phyloP scores from a whole-genome alignment of 2,329 filamentous ascomycete genomes.

The Pyrenochaeta sp. region DNA sequence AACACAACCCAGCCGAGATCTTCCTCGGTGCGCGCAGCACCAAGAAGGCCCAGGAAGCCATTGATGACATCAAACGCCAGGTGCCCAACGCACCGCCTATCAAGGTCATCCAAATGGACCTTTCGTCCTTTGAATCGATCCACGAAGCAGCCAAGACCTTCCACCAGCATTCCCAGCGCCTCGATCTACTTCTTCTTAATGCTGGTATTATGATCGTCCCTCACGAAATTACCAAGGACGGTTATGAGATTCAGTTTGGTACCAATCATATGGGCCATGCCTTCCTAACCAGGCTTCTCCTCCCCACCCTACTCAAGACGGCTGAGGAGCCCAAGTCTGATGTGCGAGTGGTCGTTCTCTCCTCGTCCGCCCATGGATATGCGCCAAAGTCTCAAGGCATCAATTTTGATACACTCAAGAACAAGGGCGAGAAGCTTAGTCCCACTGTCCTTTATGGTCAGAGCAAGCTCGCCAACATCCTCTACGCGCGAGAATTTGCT shows the following conservation, averaged over 20 bases:
- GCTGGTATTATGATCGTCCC: conserved; percentile 54
- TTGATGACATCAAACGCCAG: conserved; percentile 47
- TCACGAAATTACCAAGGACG: conserved; percentile 54
- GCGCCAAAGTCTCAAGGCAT: conserved; percentile 43
- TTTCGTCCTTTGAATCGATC: conserved; percentile 53
- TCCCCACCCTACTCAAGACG: conserved; percentile 55
- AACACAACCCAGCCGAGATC: conserved; percentile 55
- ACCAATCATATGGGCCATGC: conserved; percentile 63
- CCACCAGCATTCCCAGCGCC: conserved; percentile 43
- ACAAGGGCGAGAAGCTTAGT: conserved; percentile 37
- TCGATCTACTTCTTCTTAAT: conserved; percentile 59
- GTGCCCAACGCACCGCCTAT: conserved; percentile 48
- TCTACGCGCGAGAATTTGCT: conserved; percentile 56
- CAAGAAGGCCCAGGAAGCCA: conserved; percentile 52
- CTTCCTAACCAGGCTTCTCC: conserved; percentile 56
- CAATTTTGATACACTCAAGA: conserved; percentile 46
- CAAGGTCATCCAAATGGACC: conserved; percentile 52
- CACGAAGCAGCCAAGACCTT: conserved; percentile 48
- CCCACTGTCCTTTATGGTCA: conserved; percentile 56
- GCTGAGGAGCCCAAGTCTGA: conserved; percentile 49
- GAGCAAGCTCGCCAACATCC: conserved; percentile 61
- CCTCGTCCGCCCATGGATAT: conserved; percentile 39
- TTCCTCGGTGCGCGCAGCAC: conserved; percentile 57
- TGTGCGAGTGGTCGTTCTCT: conserved; percentile 56
- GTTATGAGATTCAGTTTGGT: conserved; percentile 61